These are phyloP conservation scores for Akanthomyces uredinophilus DNA, from an alignment of 2,329 filamentous ascomycete species.

Conservation along the genomic window DNA sequence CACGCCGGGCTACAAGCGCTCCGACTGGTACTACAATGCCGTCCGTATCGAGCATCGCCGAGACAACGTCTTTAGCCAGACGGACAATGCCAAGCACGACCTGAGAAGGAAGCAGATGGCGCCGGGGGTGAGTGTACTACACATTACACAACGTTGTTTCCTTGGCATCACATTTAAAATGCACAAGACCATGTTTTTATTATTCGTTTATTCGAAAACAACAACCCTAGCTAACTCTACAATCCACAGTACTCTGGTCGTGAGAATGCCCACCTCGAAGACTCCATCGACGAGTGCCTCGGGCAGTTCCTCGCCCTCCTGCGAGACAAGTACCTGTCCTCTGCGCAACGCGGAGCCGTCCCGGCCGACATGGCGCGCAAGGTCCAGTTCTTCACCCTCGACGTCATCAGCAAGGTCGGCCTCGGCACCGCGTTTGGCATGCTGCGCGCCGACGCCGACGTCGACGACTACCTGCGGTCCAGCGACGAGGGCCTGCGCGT, in stretches of 20 bases:
- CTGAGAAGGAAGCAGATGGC: constrained; percentile 44
- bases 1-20: constrained; percentile 36
- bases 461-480: constrained; percentile 34
- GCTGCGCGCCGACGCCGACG: constrained; percentile 39
- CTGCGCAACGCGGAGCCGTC: constrained; percentile 19
- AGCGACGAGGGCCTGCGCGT: constrained; percentile 29
- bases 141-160: no score
- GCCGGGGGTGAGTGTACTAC: constrained; percentile 36
- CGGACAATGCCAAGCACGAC: constrained; percentile 43
- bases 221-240: background rate
- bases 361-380: constrained; percentile 43
- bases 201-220: background rate
- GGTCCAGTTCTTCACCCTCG: constrained; percentile 47
- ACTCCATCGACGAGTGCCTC: constrained; percentile 43
- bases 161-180: background rate
- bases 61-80: constrained; percentile 50
- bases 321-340: constrained; percentile 37
- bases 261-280: constrained; percentile 47
- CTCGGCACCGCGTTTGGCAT: constrained; percentile 47
- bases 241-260: constrained; percentile 46
- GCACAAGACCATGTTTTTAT: background rate
- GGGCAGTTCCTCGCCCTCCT: constrained; percentile 41
- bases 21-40: constrained; percentile 40
- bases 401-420: constrained; percentile 47
- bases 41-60: constrained; percentile 43